A percentile compares a stretch with the other conserved stretches of the same genome.
phyloP scores from a whole-genome alignment of 495 filamentous ascomycete species.

The Xylaria telfairii region DNA sequence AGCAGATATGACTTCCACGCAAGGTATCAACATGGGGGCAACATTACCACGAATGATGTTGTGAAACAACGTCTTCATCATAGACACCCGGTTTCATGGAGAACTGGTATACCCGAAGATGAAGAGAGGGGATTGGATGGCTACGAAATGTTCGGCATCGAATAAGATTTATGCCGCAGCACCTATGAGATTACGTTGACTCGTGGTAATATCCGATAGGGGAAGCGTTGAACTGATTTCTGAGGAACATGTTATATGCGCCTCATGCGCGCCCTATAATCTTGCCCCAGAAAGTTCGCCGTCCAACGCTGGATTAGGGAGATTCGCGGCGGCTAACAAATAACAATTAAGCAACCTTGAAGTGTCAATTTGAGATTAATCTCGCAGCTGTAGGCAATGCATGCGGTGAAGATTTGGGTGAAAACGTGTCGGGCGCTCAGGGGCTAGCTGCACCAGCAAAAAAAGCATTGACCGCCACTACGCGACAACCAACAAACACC shows the following conservation, averaged over 20 bases:
- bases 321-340: neutral
- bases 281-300: neutral
- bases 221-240: neutral
- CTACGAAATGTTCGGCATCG: neutral
- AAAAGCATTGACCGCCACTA: constrained; percentile 16
- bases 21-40: neutral
- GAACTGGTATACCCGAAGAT: constrained; percentile 19
- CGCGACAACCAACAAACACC: neutral
- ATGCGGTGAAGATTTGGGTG: constrained; percentile 9
- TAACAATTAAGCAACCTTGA: constrained; percentile 1
- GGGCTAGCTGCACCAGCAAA: neutral
- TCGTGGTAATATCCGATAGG: neutral
- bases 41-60: neutral
- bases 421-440: constrained; percentile 24
- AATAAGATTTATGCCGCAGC: neutral
- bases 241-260: neutral
- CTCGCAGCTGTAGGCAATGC: neutral
- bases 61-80: constrained; percentile 6
- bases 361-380: neutral
- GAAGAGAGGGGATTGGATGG: neutral
- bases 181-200: neutral
- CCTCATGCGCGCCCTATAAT: neutral
- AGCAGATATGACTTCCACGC: neutral
- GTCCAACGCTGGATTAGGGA: neutral
- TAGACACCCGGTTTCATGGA: constrained; percentile 11